phyloP scores from a whole-genome alignment of 768 basidiomycete species.

The Kwoniella bestiolae region DNA sequence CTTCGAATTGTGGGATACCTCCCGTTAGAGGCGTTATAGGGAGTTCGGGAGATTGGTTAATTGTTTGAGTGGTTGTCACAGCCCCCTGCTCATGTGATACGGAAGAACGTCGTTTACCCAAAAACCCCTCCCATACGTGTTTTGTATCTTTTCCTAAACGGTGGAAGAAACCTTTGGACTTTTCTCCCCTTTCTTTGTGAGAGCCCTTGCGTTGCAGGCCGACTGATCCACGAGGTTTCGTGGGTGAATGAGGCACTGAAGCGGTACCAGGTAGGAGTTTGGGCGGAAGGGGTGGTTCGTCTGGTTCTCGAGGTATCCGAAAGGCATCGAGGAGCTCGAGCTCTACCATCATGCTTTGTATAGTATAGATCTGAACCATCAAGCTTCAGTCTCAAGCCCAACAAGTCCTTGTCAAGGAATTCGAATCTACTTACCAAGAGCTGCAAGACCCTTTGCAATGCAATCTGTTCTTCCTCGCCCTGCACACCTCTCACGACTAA shows the following conservation, averaged over 20 bases:
- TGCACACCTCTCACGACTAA: constrained; percentile 35
- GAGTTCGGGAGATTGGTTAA: neutral
- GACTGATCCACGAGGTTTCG: constrained; percentile 2
- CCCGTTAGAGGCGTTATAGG: constrained; percentile 8
- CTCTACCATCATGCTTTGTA: constrained; percentile 43
- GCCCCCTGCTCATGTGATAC: constrained; percentile 1
- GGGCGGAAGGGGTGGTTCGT: constrained; percentile 29
- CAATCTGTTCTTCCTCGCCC: constrained; percentile 26
- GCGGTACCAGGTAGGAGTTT: constrained; percentile 5
- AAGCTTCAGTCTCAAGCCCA: neutral
- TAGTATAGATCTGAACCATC: constrained; percentile 37
- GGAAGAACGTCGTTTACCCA: constrained; percentile 19
- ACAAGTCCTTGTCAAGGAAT: neutral
- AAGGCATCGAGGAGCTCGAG: constrained; percentile 44
- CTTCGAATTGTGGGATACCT: neutral
- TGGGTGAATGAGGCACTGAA: neutral
- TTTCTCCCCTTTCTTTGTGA: constrained; percentile 17
- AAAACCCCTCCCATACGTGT: constrained; percentile 29
- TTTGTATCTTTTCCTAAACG: constrained; percentile 39
- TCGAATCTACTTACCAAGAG: constrained; percentile 32
- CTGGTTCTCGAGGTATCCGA: constrained; percentile 38
- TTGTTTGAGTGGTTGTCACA: too few relatives aligned
- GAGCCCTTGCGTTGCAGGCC: constrained; percentile 19
- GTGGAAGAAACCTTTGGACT: constrained; percentile 37
- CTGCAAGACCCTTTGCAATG: constrained; percentile 33